Percentiles rank a stretch among this genome's conserved stretches.
These are phyloP conservation scores for Rhodosporidiobolus sp. DNA, from an alignment of 768 basidiomycete species.

Conservation along the genomic window DNA sequence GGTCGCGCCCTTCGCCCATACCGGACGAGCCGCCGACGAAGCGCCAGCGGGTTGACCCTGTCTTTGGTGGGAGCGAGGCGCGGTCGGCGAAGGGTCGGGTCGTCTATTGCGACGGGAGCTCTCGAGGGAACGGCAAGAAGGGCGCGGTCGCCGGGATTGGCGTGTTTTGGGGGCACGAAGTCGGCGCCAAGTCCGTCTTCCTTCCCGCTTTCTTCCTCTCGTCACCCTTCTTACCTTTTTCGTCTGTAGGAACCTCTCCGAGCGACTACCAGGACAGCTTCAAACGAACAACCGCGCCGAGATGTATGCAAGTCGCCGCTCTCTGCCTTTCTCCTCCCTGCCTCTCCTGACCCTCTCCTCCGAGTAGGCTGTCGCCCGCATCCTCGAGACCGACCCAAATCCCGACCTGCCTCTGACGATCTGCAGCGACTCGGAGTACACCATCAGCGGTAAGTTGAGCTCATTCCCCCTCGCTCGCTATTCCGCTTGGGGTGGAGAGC, in stretches of 20 bases:
- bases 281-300: conserved; percentile 90
- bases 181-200: conserved; percentile 9
- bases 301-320: conserved; percentile 62
- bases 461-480: background rate
- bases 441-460: conserved; percentile 63
- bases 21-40: background rate
- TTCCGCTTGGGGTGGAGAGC: too few relatives aligned
- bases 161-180: conserved; percentile 72
- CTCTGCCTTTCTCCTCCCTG: background rate
- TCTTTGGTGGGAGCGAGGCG: background rate
- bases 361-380: conserved; percentile 73
- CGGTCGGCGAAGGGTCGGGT: conserved; percentile 47
- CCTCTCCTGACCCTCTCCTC: background rate
- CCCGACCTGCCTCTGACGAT: conserved; percentile 62
- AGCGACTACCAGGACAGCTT: conserved; percentile 30
- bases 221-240: background rate
- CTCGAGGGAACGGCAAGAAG: conserved; percentile 70
- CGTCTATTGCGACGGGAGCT: conserved; percentile 86
- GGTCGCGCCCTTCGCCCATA: background rate
- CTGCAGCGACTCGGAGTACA: conserved; percentile 81
- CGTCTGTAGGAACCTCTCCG: conserved; percentile 22
- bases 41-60: background rate
- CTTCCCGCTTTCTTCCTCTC: background rate
- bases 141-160: conserved; percentile 75
- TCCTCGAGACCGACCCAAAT: conserved; percentile 67